Evolutionary conservation across 305 asterid genomes (phyloP).

Genomic region (Fraxinus ornus): DNA sequence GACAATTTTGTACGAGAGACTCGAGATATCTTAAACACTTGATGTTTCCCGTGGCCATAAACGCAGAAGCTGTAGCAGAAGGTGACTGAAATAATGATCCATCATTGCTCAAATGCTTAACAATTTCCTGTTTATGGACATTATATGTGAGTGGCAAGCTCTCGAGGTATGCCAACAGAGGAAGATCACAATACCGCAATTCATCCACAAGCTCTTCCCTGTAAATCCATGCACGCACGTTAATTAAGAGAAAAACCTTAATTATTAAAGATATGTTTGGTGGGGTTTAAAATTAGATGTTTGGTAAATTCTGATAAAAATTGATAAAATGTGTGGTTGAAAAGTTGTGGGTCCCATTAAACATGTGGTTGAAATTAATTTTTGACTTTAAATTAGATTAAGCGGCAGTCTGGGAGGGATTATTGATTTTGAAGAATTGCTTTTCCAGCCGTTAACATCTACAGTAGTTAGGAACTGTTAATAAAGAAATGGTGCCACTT

Average conservation of each 20-base stretch:
- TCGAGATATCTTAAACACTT: constrained; percentile 34
- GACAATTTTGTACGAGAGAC: constrained; percentile 37
- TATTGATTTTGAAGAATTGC: no score
- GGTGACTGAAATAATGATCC: constrained; percentile 53
- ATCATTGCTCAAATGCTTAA: constrained; percentile 24
- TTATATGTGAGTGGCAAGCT: constrained; percentile 30
- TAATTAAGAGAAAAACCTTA: neutral
- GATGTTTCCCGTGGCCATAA: constrained; percentile 32
- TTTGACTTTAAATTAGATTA: no score
- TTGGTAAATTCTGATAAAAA: no score
- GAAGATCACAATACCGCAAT: constrained; percentile 18
- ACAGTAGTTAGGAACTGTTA: no score
- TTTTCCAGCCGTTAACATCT: no score
- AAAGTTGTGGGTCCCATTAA: no score
- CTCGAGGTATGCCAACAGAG: constrained; percentile 42
- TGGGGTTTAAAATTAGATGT: no score
- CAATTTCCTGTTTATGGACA: constrained; percentile 13
- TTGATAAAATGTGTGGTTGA: no score
- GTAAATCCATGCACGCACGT: neutral
- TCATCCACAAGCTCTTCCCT: constrained; percentile 35
- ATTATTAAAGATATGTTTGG: neutral
- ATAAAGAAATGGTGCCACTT: no score
- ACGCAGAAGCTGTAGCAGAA: constrained; percentile 52
- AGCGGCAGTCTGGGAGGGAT: no score
- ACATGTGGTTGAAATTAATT: no score